Base-by-base conservation (phyloP, 768 basidiomycete species). In the Boletus bicolor region DNA sequence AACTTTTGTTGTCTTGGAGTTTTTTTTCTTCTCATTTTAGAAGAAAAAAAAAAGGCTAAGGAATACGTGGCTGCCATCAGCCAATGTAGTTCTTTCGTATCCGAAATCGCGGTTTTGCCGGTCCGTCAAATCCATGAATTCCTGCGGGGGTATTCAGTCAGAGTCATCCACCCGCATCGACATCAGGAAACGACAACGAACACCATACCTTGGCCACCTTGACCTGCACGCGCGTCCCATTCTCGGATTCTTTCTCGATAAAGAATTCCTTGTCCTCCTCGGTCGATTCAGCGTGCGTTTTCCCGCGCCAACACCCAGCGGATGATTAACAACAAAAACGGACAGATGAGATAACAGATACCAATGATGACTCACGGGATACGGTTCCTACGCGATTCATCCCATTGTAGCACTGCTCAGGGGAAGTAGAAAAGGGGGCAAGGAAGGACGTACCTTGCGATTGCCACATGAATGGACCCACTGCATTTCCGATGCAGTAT, bases 281-380 rank as follows among this genome's bases (percentile, higher is more conserved):
- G 45, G 82, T 78, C 8, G 79, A 77, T 60, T 87, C 84, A 19
- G 70, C 78, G 75, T 49, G 75, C 79, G 65, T 91, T 91, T 74
- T 91, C 86, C 37, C 73, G 68, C 4, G 73, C 64, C 38, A 91
- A 77, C 30, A 83, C 41, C 52, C 61, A 71, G 21, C 87, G 82
- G 54, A 91, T 81, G 37, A 65, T 24, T 21, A 84, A 72, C 17
- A 80, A 49, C 60, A 80, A 44, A 12, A 73, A 30, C 43, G 85
- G 83, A 68, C 85, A 85, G 32, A 67, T 56, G 12, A 73, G 57
- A 64, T 86, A 84, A 70, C 85, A 87, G 49, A 83, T 66, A 3
- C 85, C 82, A 53, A 91, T 91, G 61, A 91, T 77, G 50, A 79
- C 79, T 91, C 91, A 92, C 3, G 89, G 90, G 30, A 91, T 68